Conservation (phyloP, 2,329 filamentous ascomycete genomes). For the Colletotrichum coccodes region DNA sequence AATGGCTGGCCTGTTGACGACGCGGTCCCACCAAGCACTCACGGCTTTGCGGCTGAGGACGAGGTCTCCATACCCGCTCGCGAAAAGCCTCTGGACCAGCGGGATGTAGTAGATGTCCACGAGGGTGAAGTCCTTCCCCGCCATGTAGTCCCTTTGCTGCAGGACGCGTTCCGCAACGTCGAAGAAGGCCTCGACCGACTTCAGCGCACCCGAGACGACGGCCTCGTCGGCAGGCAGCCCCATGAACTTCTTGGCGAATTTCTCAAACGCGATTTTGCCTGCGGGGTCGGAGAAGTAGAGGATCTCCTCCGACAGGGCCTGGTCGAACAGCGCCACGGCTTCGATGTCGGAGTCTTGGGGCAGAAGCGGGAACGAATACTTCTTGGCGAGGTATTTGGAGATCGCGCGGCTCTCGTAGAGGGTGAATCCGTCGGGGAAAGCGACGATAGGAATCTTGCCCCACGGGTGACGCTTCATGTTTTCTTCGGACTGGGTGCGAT, state of each 20-base stretch:
- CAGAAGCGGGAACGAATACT: slow-evolving; percentile 56
- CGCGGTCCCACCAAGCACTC: slow-evolving; percentile 53
- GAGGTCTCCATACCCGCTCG: slow-evolving; percentile 49
- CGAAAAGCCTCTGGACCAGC: slow-evolving; percentile 52
- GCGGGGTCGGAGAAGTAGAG: slow-evolving; percentile 55
- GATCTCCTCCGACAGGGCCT: slow-evolving; percentile 52
- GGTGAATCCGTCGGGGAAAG: slow-evolving; percentile 51
- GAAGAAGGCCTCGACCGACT: slow-evolving; percentile 52
- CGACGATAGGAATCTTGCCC: slow-evolving; percentile 52
- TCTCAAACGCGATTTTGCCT: slow-evolving; percentile 55
- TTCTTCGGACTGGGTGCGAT: slow-evolving; percentile 45
- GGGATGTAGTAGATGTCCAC: slow-evolving; percentile 60
- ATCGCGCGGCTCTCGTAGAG: slow-evolving; percentile 59
- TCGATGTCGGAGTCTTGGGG: slow-evolving; percentile 49
- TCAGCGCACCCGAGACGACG: slow-evolving; percentile 48
- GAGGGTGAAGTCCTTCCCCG: slow-evolving; percentile 53
- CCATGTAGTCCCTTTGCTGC: slow-evolving; percentile 53
- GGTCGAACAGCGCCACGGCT: slow-evolving; percentile 53
- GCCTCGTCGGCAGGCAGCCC: slow-evolving; percentile 52
- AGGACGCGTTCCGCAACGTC: slow-evolving; percentile 53
- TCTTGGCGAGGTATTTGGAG: slow-evolving; percentile 56
- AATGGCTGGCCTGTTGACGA: slow-evolving; percentile 48
- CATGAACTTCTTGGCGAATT: slow-evolving; percentile 55
- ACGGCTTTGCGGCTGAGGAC: slow-evolving; percentile 47
- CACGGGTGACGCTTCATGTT: slow-evolving; percentile 51